Conservation (phyloP, 345 rosid genomes). For the Odontarrhena argentea region DNA sequence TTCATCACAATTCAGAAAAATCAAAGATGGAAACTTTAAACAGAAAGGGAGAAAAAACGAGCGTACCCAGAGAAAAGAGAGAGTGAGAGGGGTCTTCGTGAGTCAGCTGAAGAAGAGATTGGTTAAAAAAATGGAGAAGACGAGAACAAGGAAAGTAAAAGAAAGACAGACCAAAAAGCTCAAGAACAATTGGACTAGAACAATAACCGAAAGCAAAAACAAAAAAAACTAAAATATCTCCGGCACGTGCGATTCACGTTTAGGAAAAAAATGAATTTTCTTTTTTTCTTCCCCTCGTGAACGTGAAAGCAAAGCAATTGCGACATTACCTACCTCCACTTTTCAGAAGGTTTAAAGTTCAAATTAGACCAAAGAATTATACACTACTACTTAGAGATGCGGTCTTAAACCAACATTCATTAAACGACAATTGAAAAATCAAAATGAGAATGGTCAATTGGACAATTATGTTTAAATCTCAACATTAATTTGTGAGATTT, state of each 20-base stretch:
- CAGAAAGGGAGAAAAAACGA: background rate
- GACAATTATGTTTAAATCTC: no score
- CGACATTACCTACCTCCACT: no score
- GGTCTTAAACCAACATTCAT: no score
- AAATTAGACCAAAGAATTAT: no score
- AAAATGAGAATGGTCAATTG: no score
- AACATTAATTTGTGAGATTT: no score
- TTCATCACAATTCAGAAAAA: background rate
- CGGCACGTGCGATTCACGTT: slow-evolving; percentile 22
- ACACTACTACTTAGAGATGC: no score
- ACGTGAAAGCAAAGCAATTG: no score
- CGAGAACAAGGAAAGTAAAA: background rate
- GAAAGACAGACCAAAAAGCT: background rate
- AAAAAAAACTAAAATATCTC: background rate
- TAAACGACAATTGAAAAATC: no score
- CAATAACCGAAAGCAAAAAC: background rate
- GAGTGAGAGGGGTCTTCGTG: slow-evolving; percentile 1
- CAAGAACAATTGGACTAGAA: background rate
- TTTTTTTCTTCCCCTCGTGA: no score
- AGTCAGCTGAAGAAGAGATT: slow-evolving; percentile 12
- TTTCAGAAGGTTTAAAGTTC: no score
- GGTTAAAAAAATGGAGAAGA: background rate
- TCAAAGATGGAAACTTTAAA: background rate
- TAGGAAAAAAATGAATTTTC: no score
- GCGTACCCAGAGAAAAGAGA: slow-evolving; percentile 3